Percentiles rank a stretch among this genome's conserved stretches.
Conservation (phyloP, 2,329 filamentous ascomycete species). For the Fusarium vanettenii region DNA sequence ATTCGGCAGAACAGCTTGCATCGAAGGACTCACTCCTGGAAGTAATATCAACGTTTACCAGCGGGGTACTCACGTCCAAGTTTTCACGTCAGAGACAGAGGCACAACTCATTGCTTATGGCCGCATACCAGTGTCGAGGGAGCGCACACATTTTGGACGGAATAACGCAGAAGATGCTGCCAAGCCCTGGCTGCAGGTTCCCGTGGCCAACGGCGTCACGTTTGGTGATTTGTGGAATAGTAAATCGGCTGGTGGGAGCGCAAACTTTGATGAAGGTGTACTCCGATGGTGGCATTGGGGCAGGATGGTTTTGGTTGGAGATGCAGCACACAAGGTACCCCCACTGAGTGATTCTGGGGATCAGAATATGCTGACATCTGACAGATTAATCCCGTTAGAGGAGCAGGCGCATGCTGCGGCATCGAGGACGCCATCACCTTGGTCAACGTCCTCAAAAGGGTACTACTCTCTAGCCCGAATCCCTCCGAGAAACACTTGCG, state of each 20-base stretch:
- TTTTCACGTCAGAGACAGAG: slow-evolving; percentile 13
- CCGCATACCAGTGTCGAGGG: slow-evolving; percentile 8
- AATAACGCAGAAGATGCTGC: slow-evolving; percentile 22
- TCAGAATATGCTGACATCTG: background rate
- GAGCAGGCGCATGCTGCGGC: slow-evolving; percentile 20
- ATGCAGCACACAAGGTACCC: slow-evolving; percentile 21
- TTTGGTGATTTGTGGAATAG: slow-evolving; percentile 24
- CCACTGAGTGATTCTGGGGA: background rate
- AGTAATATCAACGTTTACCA: slow-evolving; percentile 22
- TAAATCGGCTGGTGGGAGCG: slow-evolving; percentile 21
- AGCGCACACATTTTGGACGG: slow-evolving; percentile 17
- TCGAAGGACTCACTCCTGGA: background rate
- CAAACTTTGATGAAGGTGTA: slow-evolving; percentile 23
- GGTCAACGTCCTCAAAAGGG: slow-evolving; percentile 5
- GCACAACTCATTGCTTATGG: slow-evolving; percentile 14
- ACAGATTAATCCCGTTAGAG: slow-evolving; percentile 26
- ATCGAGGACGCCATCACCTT: slow-evolving; percentile 19
- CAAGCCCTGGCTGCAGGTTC: slow-evolving; percentile 12
- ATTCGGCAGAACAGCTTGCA: background rate
- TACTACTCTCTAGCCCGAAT: background rate
- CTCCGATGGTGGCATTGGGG: slow-evolving; percentile 26
- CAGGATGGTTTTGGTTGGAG: slow-evolving; percentile 21
- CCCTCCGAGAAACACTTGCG: background rate
- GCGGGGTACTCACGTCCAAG: slow-evolving; percentile 12
- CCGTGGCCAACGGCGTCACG: background rate